Percentiles rank a stretch among this genome's conserved stretches.
Evolutionary conservation across 768 basidiomycete genomes (phyloP).

Genomic region (Ephemerocybe angulata): DNA sequence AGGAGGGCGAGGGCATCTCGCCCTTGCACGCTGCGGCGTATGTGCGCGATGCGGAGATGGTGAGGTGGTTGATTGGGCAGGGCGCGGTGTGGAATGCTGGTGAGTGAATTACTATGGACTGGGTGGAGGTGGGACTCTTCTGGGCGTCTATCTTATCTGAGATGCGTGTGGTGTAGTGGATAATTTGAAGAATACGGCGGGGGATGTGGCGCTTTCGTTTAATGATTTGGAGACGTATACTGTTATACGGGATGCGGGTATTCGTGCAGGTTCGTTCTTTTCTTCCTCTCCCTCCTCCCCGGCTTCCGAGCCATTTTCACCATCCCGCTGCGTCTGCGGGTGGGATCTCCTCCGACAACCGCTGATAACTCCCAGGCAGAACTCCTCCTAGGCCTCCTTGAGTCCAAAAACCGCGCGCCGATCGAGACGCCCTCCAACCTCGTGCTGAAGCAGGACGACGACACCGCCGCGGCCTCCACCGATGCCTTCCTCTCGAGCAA

Average conservation of each 20-base stretch:
- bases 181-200: conserved; percentile 70
- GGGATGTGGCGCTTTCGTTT: conserved; percentile 8
- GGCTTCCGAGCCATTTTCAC: too few species aligned
- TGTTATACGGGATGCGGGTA: conserved; percentile 85
- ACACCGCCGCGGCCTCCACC: conserved; percentile 57
- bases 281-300: too few species aligned
- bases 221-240: conserved; percentile 55
- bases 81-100: conserved; percentile 94
- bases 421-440: conserved; percentile 24
- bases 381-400: conserved; percentile 63
- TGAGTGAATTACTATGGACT: conserved; percentile 31
- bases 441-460: conserved; percentile 48
- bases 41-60: conserved; percentile 58
- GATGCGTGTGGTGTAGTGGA: conserved; percentile 50
- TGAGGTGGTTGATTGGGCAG: conserved; percentile 64
- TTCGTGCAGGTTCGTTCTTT: conserved; percentile 69
- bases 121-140: too few species aligned
- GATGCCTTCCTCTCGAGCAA: conserved; percentile 68
- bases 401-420: conserved; percentile 39
- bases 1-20: conserved; percentile 70
- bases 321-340: too few species aligned
- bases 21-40: conserved; percentile 86
- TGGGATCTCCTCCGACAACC: too few species aligned
- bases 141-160: too few species aligned
- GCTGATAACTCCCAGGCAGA: conserved; percentile 43